Evolutionary conservation across 495 filamentous ascomycete genomes (phyloP), one percentile per base, ranked within the genome.

Genomic region (Neurospora sp.): DNA sequence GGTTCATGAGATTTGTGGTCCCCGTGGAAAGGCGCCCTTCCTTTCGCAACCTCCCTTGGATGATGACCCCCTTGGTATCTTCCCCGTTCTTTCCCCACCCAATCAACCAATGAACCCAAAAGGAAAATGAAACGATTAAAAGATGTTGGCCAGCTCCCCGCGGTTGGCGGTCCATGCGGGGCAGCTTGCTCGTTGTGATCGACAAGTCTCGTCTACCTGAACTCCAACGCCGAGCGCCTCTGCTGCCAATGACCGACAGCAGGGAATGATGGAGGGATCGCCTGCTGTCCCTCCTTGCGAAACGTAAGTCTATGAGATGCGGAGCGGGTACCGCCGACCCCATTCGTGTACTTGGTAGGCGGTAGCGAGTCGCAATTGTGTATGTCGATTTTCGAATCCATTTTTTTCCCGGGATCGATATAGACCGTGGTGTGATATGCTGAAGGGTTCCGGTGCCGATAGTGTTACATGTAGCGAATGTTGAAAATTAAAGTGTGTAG

Each of bases 401-500:
- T 42, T 68, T 40, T 40, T 42, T 61, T 68, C 44, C 18, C 53
- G 65, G 45, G 42, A 68, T 71, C 27, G 44, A 73, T 37, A 37
- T 72, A 39, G 40, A 69, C 22, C 53, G 38, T 73, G 71, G 68
- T 31, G 61, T 53, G 14, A 20, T 38, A 35, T 44, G 47, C n/a
- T 27, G 37, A 53, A 27, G 74, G 42, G 69, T 68, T 45, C 27
- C 40, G 71, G 70, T 65, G 39, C 74, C 69, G 73, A 69, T 72
- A 39, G 31, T 27, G 39, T 37, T 22, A 45, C 8, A 71, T 71
- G 61, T 61, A 77, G 72, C 72, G 75, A 74, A 73, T 70, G 77
- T 18, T 75, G 69, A 71, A 69, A 74, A 79, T 78, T 78, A 78
- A 75, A 75, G 53, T 73, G 39, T 31, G 74, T 77, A 76, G 73